These are phyloP conservation scores for Suillus lakei DNA, from an alignment of 768 basidiomycete species.

Conservation along the genomic window DNA sequence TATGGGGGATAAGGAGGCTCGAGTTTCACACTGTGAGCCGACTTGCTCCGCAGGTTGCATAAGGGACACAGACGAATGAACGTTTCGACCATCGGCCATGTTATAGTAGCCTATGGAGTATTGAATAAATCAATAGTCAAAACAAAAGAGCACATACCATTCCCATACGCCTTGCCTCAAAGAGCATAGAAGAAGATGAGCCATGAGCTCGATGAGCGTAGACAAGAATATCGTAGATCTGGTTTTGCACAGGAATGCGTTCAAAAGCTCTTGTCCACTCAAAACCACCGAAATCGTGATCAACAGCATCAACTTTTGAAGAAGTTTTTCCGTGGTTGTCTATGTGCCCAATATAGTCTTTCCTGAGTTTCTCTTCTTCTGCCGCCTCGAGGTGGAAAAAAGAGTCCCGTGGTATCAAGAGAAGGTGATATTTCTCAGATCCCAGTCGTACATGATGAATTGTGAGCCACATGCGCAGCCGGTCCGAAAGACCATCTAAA, in stretches of 20 bases:
- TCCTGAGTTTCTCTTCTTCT: conserved; percentile 55
- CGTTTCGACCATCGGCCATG: conserved; percentile 76
- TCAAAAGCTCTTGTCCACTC: conserved; percentile 52
- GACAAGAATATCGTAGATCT: conserved; percentile 71
- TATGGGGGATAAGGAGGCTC: conserved; percentile 20
- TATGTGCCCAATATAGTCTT: conserved; percentile 48
- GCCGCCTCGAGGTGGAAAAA: conserved; percentile 54
- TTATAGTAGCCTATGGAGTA: conserved; percentile 57
- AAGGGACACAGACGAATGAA: conserved; percentile 66
- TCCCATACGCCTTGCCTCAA: conserved; percentile 58
- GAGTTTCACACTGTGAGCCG: conserved; percentile 27
- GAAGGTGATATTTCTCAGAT: conserved; percentile 59
- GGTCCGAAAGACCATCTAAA: conserved; percentile 40
- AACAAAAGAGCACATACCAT: conserved; percentile 50
- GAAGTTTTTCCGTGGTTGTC: conserved; percentile 25
- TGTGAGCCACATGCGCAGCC: conserved; percentile 55
- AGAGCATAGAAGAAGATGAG: conserved; percentile 56
- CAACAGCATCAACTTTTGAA: conserved; percentile 20
- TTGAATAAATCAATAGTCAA: conserved; percentile 8
- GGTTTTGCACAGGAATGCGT: conserved; percentile 64
- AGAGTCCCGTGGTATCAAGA: conserved; percentile 64
- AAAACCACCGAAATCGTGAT: conserved; percentile 33
- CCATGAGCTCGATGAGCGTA: conserved; percentile 68
- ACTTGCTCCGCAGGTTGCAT: conserved; percentile 49
- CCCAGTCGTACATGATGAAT: conserved; percentile 67